phyloP scores from a whole-genome alignment of 2,329 filamentous ascomycete genomes.

The Hymenoscyphus linearis region DNA sequence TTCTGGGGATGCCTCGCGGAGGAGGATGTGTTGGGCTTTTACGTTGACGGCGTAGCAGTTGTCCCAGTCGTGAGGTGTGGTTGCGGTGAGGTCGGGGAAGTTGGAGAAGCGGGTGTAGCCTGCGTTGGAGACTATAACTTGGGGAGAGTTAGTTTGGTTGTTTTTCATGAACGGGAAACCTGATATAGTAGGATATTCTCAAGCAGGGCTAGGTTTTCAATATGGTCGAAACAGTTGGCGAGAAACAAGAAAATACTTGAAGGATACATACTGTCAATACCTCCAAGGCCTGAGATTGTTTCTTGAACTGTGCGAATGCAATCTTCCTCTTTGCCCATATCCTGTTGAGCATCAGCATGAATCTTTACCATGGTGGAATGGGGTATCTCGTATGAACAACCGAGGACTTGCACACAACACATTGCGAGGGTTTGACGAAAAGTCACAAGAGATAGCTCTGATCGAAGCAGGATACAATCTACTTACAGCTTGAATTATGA shows the following conservation, averaged over 20 bases:
- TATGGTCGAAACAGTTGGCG: no score
- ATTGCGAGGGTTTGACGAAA: no score
- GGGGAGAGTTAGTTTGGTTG: no score
- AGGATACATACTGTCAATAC: slow-evolving; percentile 50
- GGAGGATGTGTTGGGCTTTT: slow-evolving; percentile 55
- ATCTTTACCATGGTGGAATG: background rate
- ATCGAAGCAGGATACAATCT: background rate
- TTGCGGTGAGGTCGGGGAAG: slow-evolving; percentile 22
- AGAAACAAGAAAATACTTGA: background rate
- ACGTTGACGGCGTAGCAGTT: slow-evolving; percentile 56
- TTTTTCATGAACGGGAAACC: slow-evolving; percentile 1
- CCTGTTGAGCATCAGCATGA: slow-evolving; percentile 34
- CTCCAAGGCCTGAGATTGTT: slow-evolving; percentile 51
- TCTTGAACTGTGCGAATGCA: slow-evolving; percentile 48
- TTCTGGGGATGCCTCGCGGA: slow-evolving; percentile 42
- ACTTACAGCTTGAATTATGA: slow-evolving; percentile 44
- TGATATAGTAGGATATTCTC: background rate
- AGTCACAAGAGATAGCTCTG: no score
- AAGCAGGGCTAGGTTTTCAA: background rate
- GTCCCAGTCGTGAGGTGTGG: slow-evolving; percentile 47
- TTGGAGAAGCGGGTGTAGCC: slow-evolving; percentile 30
- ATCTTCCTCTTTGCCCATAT: slow-evolving; percentile 50
- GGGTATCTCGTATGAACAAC: background rate
- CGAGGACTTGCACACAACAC: no score
- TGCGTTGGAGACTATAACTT: slow-evolving; percentile 4